Evolutionary conservation across 805 yeast species (phyloP).

Genomic region (Lipomyces japonicus): DNA sequence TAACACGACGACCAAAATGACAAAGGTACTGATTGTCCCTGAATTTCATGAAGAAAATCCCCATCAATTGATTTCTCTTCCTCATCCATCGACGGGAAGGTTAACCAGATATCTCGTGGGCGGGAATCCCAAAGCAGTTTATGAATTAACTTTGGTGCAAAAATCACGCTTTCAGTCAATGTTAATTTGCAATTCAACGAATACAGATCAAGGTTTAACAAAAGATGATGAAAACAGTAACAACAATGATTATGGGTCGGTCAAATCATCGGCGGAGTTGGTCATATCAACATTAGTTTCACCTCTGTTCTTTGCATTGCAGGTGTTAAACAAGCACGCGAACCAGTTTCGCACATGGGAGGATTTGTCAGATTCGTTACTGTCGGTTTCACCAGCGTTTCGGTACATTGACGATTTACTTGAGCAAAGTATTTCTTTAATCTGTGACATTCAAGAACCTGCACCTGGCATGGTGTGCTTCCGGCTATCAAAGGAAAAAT

Average conservation of each 20-base stretch:
- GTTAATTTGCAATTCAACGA: not conserved
- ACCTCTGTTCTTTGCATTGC: conserved; percentile 15
- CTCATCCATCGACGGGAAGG: conserved; percentile 20
- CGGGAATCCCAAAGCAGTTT: too few species aligned
- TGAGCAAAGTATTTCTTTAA: conserved; percentile 1
- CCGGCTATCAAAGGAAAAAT: conserved; percentile 13
- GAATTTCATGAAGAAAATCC: not conserved
- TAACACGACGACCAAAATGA: conserved; percentile 7
- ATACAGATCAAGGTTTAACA: not conserved
- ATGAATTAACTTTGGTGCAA: conserved; percentile 9
- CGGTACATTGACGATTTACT: conserved; percentile 1
- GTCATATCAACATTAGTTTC: conserved; percentile 19
- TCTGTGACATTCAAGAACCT: conserved; percentile 15
- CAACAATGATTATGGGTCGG: conserved; percentile 6
- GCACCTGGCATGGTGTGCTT: conserved; percentile 15
- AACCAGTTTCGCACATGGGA: conserved; percentile 23
- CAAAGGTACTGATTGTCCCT: conserved; percentile 4
- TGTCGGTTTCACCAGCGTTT: not conserved
- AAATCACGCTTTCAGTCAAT: conserved; percentile 10
- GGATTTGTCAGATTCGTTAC: conserved; percentile 14
- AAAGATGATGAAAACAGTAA: not conserved
- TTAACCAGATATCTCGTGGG: conserved; percentile 14
- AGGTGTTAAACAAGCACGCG: conserved; percentile 4
- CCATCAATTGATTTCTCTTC: conserved; percentile 11
- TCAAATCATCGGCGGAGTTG: conserved; percentile 8